Evolutionary conservation across 768 basidiomycete species (phyloP), one percentile per base, ranked within the genome.

Genomic region (Phlebiopsis gigantea): DNA sequence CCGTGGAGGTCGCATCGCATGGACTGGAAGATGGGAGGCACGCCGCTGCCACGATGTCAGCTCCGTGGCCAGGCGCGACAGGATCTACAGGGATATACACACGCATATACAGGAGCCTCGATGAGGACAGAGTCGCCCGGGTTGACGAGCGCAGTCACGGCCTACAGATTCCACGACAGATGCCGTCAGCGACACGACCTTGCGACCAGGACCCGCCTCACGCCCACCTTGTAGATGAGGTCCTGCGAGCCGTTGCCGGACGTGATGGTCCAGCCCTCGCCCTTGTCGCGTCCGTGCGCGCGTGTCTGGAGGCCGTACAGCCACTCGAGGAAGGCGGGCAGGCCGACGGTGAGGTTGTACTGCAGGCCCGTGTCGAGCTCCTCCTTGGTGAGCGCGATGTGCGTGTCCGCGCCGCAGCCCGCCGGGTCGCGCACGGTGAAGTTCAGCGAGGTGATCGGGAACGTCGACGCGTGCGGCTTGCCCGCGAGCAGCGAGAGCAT

Each of bases 211-310:
- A 28, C 17, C 26, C 1, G 10, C 7, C 12, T 21, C 21, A 39
- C 12, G 62, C 75, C 4, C 53, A 89, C 93, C 81, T 95, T 97
- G 73, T 79, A 87, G 49, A 98, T 81, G 61, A 93, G 67, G 75
- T 97, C 93, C 71, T 97, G 95, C 44, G 90, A 90, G 10, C 95
- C 95, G 41, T 79, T 77, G 1, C 94, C 93, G 9, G 97, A 73
- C 42, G 82, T 84, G 9, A 94, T 68, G 43, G 75, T 74, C 93
- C 94, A 98, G 6, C 83, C 85, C 62, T 71, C 69, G 1, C 75
- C 78, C 43, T 64, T 68, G 48, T 75, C 75, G 45, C 91, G 77
- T 4, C 80, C 81, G 64, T 98, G 95, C 41, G 77, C 75, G 9
- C 68, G 65, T 61, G 81, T 83, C 69, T 97, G 93, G 53, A 98